Base-by-base conservation (phyloP, 1,139 yeast genomes). In the Blastobotrys illinoisensis region DNA sequence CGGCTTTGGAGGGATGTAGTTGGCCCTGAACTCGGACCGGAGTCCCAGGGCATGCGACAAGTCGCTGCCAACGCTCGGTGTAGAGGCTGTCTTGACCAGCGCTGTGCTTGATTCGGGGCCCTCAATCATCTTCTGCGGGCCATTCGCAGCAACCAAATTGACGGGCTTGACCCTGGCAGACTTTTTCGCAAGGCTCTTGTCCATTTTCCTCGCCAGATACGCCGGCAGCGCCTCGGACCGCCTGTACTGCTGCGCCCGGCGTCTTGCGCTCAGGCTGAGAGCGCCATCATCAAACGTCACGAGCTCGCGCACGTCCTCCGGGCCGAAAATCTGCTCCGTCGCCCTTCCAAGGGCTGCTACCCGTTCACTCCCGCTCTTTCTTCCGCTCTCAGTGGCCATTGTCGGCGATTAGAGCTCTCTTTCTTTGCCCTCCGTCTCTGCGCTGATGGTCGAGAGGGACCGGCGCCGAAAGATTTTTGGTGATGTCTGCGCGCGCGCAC, bases 1-100 rank as follows among this genome's bases (percentile, higher is more conserved):
- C 0, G 83, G 82, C 50, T 61, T 57, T 4, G 40, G 40, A 3
- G 40, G 40, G 7, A 32, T 32, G 13, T 32, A 32, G 7, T 32
- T 44, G 49, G 16, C 9, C 28, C 46, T 9, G 47, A 23, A 14
- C 19, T 46, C 20, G 9, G 18, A 20, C 28, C 40, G 9, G 21
- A 46, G 48, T n/a, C 28, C 47, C 28, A 45, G 47, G 5, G 18
- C 47, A 14, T 21, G 18, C 13, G 23, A 19, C n/a, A 45, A 11
- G 11, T 23, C 47, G 11, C 14, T 43, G n/a, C n/a, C n/a, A n/a
- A n/a, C n/a, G n/a, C n/a, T n/a, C n/a, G n/a, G n/a, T n/a, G n/a
- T n/a, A n/a, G n/a, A n/a, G n/a, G n/a, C n/a, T n/a, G 44, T 20
- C 24, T 24, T 28, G 19, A 23, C 23, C 49, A 47, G 16, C 4